phyloP scores from a whole-genome alignment of 208 protist genomes.

The Trypanosoma avium region DNA sequence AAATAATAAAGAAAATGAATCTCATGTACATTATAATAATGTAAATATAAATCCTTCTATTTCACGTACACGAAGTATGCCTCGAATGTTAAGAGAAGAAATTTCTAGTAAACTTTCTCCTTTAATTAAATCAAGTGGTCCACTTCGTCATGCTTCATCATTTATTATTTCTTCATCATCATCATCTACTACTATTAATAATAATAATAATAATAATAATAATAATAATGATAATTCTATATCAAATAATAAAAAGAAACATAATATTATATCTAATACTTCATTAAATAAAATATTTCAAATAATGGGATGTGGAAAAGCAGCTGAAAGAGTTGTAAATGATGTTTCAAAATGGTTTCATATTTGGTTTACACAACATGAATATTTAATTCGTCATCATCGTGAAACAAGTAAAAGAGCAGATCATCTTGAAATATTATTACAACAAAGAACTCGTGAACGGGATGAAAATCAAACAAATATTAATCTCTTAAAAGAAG shows the following conservation, averaged over 20 bases:
- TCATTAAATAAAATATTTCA: too few species aligned
- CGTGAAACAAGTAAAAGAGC: constrained; percentile 6
- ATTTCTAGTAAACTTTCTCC: too few species aligned
- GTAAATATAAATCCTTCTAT: too few species aligned
- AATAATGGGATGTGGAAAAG: too few species aligned
- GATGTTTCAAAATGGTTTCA: background rate
- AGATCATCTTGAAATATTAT: constrained; percentile 25
- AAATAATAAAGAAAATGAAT: too few species aligned
- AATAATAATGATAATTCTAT: background rate
- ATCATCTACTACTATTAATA: background rate
- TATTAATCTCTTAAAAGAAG: constrained; percentile 24
- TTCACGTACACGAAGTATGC: too few species aligned
- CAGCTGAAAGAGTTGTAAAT: background rate
- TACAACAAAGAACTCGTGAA: constrained; percentile 19
- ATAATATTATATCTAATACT: background rate
- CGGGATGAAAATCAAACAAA: constrained; percentile 31
- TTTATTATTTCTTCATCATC: too few species aligned
- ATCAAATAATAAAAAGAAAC: background rate
- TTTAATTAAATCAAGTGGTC: too few species aligned
- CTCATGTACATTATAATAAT: too few species aligned
- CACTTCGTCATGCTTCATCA: too few species aligned
- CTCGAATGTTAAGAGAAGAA: too few species aligned
- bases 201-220: background rate
- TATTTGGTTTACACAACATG: background rate
- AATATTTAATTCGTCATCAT: background rate